Base-by-base conservation (phyloP, 148 eudicot genomes). In the Salicornia ramosissima region DNA sequence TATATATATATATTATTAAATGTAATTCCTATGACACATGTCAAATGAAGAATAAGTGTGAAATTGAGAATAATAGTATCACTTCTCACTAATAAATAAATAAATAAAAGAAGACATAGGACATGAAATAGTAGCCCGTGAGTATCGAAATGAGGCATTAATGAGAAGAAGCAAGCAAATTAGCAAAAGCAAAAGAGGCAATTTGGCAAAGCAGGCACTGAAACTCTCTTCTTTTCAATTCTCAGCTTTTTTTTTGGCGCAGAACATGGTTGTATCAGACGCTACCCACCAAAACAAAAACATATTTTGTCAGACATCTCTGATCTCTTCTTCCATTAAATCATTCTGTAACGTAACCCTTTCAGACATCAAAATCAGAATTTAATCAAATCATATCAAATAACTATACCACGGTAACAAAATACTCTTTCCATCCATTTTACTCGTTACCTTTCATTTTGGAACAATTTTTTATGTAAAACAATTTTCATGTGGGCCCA, bases 191-290 rank as follows among this genome's bases (percentile, higher is more conserved):
- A 49, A 49, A 49, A 49, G 53, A 49, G 53, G 53, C 24, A 49
- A 49, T 46, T 45, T 49, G 53, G 22, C 53, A 49, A 49, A 16
- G 53, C 53, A 49, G 53, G 53, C 53, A 49, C 53, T 49, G 53
- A 49, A 49, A 18, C 22, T 36, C 53, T 22, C 19, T 49, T 49
- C n/a, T n/a, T n/a, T n/a, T n/a, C n/a, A n/a, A n/a, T 49, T 49
- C 53, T 14, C 53, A 49, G 53, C 53, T 46, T 46, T 19, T 49
- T 19, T 49, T 14, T 46, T 19, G 53, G 53, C 53, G 24, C 53
- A 49, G 53, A 49, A 49, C 24, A 49, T 49, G 53, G n/a, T n/a
- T 4, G 19, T 49, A 16, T 15, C 53, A 49, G 49, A 45, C 51
- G 24, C 40, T 3, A 49, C 53, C 18, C 21, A 49, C 18, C 53